Evolutionary conservation across 2,329 filamentous ascomycete species (phyloP).

Genomic region (Ophiostoma ulmi): DNA sequence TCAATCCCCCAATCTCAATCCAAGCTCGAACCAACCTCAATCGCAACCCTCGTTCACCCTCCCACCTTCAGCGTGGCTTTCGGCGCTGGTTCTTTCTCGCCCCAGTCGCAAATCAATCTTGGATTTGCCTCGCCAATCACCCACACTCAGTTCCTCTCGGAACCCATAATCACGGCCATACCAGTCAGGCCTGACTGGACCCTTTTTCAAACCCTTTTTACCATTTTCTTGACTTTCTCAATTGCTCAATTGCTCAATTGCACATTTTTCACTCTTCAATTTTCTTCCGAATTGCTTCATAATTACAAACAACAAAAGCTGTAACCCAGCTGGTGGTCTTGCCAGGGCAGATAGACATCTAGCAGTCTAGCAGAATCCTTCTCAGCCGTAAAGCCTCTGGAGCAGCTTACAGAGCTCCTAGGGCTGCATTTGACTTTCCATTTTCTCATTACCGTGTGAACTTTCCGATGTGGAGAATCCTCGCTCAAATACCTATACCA

Average conservation of each 20-base stretch:
- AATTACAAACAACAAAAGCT: neutral
- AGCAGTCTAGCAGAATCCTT: neutral
- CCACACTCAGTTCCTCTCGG: neutral
- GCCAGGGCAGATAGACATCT: neutral
- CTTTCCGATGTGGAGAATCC: conserved; percentile 10
- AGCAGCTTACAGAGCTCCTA: neutral
- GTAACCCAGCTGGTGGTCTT: neutral
- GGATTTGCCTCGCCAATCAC: neutral
- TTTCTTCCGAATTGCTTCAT: neutral
- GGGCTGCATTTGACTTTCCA: neutral
- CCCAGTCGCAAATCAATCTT: neutral
- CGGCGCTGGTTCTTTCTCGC: neutral
- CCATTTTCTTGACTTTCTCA: neutral
- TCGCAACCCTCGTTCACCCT: neutral
- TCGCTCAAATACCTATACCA: conserved; percentile 17
- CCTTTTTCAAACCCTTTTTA: neutral
- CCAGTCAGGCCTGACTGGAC: conserved; percentile 26
- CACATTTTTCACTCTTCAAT: neutral
- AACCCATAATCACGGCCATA: conserved; percentile 18
- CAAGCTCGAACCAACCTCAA: neutral
- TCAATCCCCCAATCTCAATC: neutral
- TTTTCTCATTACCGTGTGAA: neutral
- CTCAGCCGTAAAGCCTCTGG: conserved; percentile 3
- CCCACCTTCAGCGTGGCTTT: neutral
- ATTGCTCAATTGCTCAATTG: too few species aligned